Percentiles rank a stretch among this genome's conserved stretches.
phyloP scores from a whole-genome alignment of 1,139 yeast genomes.

The Yamadazyma trypodendri region DNA sequence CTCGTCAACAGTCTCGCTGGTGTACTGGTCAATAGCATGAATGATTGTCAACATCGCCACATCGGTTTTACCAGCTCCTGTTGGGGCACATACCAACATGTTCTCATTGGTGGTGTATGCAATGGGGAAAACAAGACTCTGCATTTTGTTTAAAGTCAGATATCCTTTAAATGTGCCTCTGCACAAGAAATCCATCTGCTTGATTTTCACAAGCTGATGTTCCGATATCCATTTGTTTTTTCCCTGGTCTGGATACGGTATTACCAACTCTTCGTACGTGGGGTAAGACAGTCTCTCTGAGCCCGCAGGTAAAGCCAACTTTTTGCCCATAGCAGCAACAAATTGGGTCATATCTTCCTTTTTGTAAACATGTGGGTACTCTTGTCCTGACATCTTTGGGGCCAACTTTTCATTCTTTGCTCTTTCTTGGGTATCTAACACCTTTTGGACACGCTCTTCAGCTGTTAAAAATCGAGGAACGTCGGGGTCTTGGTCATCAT shows the following conservation, averaged over 20 bases:
- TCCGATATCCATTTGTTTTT: conserved; percentile 49
- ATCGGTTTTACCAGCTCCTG: conserved; percentile 98
- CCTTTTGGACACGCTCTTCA: conserved; percentile 57
- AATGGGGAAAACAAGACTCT: conserved; percentile 85
- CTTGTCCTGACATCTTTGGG: conserved; percentile 45
- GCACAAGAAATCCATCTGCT: conserved; percentile 73
- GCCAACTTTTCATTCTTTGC: conserved; percentile 52
- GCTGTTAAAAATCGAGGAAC: conserved; percentile 44
- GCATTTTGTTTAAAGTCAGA: conserved; percentile 79
- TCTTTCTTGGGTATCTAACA: conserved; percentile 51
- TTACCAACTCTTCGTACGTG: conserved; percentile 71
- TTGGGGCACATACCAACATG: conserved; percentile 97
- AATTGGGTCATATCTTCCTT: conserved; percentile 60
- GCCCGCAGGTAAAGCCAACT: conserved; percentile 77
- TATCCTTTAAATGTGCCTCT: conserved; percentile 79
- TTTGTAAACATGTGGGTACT: conserved; percentile 87
- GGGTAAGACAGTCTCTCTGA: conserved; percentile 63
- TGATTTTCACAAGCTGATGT: conserved; percentile 54
- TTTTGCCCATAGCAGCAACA: conserved; percentile 76
- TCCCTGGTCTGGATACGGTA: conserved; percentile 67
- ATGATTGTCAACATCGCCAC: conserved; percentile 84
- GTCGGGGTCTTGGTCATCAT: background rate
- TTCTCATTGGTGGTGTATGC: conserved; percentile 94
- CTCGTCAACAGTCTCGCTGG: conserved; percentile 45
- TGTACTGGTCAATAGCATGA: conserved; percentile 61